A percentile compares a stretch with the other conserved stretches of the same genome.
phyloP scores from a whole-genome alignment of 169 alveolate species.

The Babesia bigemina region DNA sequence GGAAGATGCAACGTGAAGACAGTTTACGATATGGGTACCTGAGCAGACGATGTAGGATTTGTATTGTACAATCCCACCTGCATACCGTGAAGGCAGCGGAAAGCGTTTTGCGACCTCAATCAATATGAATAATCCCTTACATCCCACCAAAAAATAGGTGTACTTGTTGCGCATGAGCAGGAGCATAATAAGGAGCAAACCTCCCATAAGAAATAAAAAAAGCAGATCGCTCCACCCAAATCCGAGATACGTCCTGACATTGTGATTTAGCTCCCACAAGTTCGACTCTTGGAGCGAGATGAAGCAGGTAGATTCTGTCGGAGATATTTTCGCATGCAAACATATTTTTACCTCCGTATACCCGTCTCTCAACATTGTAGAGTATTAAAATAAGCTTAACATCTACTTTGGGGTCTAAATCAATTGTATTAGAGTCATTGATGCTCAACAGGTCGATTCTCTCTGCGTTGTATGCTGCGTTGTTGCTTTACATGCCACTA shows the following conservation, averaged over 20 bases:
- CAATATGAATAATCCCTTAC: neutral
- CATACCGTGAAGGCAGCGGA: neutral
- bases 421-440: neutral
- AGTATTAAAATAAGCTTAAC: slow-evolving; percentile 14
- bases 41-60: neutral
- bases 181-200: neutral
- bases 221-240: slow-evolving; percentile 2
- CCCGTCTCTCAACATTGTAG: neutral
- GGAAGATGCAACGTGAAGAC: neutral
- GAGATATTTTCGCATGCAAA: neutral
- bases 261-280: slow-evolving; percentile 1
- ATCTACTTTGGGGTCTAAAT: slow-evolving; percentile 5
- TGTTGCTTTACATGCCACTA: neutral
- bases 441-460: slow-evolving; percentile 7
- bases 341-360: slow-evolving; percentile 14
- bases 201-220: neutral
- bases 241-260: neutral
- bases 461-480: slow-evolving; percentile 7
- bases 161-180: slow-evolving; percentile 1
- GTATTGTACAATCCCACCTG: neutral
- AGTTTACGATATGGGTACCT: neutral
- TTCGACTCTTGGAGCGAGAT: slow-evolving; percentile 10
- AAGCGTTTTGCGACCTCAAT: slow-evolving; percentile 14
- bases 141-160: neutral
- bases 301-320: slow-evolving; percentile 1